Evolutionary conservation across 306 rosid species (phyloP).

Genomic region (Cucurbita moschata): DNA sequence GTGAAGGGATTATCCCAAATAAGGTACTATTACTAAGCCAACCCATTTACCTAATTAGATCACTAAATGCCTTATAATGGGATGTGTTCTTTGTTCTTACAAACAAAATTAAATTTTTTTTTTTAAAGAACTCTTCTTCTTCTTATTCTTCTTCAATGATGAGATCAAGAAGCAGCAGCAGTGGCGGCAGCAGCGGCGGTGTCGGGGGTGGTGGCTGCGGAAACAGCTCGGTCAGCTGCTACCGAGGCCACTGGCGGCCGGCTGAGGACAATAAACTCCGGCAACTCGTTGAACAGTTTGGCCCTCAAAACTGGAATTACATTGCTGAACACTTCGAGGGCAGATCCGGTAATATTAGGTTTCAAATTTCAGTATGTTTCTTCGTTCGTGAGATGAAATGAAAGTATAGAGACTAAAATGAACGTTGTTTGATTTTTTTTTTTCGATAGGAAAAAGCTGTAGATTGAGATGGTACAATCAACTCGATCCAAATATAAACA

Average conservation of each 20-base stretch:
- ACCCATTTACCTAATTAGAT: conserved; percentile 8
- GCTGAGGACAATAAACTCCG: conserved; percentile 37
- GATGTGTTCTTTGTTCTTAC: not conserved
- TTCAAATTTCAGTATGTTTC: too few relatives aligned
- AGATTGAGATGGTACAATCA: conserved; percentile 70
- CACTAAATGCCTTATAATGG: conserved; percentile 3
- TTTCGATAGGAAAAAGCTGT: conserved; percentile 35
- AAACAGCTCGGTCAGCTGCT: conserved; percentile 4
- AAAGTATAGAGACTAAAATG: too few relatives aligned
- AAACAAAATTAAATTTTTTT: too few relatives aligned
- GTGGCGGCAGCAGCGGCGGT: not conserved
- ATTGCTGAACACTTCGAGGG: conserved; percentile 41
- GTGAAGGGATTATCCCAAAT: conserved; percentile 6
- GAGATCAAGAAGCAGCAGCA: not conserved
- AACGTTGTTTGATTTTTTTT: too few relatives aligned
- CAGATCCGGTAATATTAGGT: conserved; percentile 30
- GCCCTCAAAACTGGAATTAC: conserved; percentile 52
- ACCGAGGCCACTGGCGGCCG: conserved; percentile 51
- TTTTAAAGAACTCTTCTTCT: too few relatives aligned
- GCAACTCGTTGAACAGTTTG: conserved; percentile 30
- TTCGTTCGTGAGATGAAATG: too few relatives aligned
- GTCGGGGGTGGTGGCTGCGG: not conserved
- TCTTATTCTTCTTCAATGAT: not conserved
- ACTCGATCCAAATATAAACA: conserved; percentile 42
- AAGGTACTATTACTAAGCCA: conserved; percentile 1